Evolutionary conservation across 371 early-diverging fungal species (phyloP).

Genomic region (Mucor plumbeus): DNA sequence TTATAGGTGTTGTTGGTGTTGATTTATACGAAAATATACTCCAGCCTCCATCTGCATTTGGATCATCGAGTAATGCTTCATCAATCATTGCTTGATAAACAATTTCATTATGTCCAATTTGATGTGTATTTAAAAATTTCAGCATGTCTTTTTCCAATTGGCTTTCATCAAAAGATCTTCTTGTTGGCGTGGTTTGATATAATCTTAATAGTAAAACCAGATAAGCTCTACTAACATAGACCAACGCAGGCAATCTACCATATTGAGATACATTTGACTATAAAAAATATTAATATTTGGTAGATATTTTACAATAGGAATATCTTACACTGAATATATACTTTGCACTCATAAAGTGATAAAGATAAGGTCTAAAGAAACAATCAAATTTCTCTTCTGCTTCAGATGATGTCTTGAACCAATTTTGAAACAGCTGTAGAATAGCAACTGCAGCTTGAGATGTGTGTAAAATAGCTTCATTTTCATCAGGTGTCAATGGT

Average conservation of each 20-base stretch:
- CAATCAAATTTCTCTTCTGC: slow-evolving; percentile 41
- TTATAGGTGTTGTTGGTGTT: neutral
- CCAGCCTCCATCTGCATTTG: slow-evolving; percentile 33
- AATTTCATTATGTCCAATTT: slow-evolving; percentile 21
- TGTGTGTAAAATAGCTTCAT: slow-evolving; percentile 29
- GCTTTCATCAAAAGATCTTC: slow-evolving; percentile 38
- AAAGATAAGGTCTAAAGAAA: slow-evolving; percentile 48
- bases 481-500: slow-evolving; percentile 10
- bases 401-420: slow-evolving; percentile 31
- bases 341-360: slow-evolving; percentile 43
- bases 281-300: neutral
- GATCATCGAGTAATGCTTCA: slow-evolving; percentile 25
- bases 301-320: neutral
- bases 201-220: slow-evolving; percentile 29
- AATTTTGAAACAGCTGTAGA: slow-evolving; percentile 29
- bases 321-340: slow-evolving; percentile 34
- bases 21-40: slow-evolving; percentile 25
- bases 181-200: slow-evolving; percentile 42
- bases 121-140: slow-evolving; percentile 18
- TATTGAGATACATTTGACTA: slow-evolving; percentile 29
- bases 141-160: slow-evolving; percentile 34
- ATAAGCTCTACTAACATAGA: slow-evolving; percentile 27
- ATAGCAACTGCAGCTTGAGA: slow-evolving; percentile 41
- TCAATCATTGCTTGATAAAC: slow-evolving; percentile 21
- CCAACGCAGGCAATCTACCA: slow-evolving; percentile 27